These are phyloP conservation scores for Ceratopteris richardii DNA, from an alignment of 75 land plant species.

Conservation along the genomic window DNA sequence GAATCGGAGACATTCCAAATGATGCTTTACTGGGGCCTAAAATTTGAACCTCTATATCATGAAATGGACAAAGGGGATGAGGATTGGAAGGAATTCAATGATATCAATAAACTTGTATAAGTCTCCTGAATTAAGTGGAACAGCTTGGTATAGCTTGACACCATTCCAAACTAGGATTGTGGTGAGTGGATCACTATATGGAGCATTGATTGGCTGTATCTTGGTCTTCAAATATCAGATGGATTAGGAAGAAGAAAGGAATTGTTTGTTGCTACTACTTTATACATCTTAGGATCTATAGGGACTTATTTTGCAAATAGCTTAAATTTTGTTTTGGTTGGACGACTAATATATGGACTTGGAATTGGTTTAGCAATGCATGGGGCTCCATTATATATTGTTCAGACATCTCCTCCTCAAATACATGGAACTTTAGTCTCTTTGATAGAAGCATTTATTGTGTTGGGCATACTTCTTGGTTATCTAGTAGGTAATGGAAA, in stretches of 20 bases:
- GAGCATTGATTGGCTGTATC: slow-evolving; percentile 77
- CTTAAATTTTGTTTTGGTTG: slow-evolving; percentile 47
- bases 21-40: too few species aligned
- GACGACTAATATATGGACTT: slow-evolving; percentile 73
- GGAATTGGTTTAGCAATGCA: slow-evolving; percentile 99
- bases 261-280: slow-evolving; percentile 52
- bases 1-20: too few species aligned
- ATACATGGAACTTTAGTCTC: slow-evolving; percentile 92
- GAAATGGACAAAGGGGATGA: too few species aligned
- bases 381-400: slow-evolving; percentile 93
- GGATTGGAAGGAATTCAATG: too few species aligned
- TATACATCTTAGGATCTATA: slow-evolving; percentile 59
- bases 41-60: too few species aligned
- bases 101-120: too few species aligned
- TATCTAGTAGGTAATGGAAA: slow-evolving; percentile 61
- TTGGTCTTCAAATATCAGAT: slow-evolving; percentile 85
- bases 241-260: slow-evolving; percentile 73
- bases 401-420: slow-evolving; percentile 86
- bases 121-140: slow-evolving; percentile 63
- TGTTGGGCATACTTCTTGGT: slow-evolving; percentile 85
- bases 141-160: slow-evolving; percentile 53
- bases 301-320: slow-evolving; percentile 51
- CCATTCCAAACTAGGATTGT: slow-evolving; percentile 59
- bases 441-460: slow-evolving; percentile 88
- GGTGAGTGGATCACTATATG: slow-evolving; percentile 92